Base-by-base conservation (phyloP, 352 stramenopile species). In the Thraustochytrium striatum region DNA sequence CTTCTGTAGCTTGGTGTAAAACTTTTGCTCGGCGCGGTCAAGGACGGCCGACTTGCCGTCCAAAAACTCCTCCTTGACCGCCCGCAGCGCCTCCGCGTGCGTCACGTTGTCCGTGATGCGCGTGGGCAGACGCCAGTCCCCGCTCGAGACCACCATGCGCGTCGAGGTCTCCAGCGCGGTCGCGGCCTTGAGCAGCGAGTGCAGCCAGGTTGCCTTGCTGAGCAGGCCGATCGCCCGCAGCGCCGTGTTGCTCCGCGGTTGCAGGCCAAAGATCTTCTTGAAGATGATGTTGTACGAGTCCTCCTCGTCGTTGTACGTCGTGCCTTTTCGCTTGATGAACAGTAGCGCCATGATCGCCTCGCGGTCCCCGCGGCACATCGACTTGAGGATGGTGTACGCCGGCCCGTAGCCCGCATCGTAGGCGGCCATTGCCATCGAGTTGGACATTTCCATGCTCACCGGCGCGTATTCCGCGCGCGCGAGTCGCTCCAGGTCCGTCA, bases 301-400 rank as follows among this genome's bases (percentile, higher is more conserved):
- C 50, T 30, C n/a, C 36, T 75, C 65, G 39, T 75, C 65, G 41
- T 75, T 75, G 30, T 55, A 75, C 2, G 28, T 47, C 21, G 33
- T 28, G 32, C 44, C 44, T 9, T 21, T 75, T 8, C 65, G 65
- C 25, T 38, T 5, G n/a, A 75, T 75, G 25, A 75, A 38, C n/a
- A 75, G 65, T 43, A 75, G 43, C 41, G 65, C 52, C 65, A 75
- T 75, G 65, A 75, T 75, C 8, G 65, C 30, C 36, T 75, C 65
- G 44, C 65, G 65, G 25, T 75, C 65, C 28, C 30, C 9, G 35
- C 65, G 44, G 47, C 61, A 61, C 65, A 75, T 75, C 0, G 65
- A 55, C 50, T 75, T 75, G 13, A 75, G 50, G 28, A 75, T 16
- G 9, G 30, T 30, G 25, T 61, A 75, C 21, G 65, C 44, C 32